These are phyloP conservation scores for Penicillium subrubescens DNA, from an alignment of 495 filamentous ascomycete genomes.

Conservation along the genomic window DNA sequence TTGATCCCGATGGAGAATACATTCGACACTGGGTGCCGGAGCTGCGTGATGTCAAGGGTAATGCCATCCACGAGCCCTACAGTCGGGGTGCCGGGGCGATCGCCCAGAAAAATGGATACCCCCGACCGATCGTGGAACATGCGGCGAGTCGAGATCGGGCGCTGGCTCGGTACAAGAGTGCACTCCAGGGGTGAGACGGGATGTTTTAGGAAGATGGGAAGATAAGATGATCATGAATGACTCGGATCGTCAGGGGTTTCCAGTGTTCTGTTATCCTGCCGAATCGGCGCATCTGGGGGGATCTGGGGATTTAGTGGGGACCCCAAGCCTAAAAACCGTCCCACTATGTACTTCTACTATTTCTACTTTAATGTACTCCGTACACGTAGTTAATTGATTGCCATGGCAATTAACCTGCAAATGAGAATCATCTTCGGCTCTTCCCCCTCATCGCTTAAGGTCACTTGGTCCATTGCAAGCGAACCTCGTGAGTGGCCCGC, in stretches of 20 bases:
- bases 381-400: too few species aligned
- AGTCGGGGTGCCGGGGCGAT: conserved; percentile 58
- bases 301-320: too few species aligned
- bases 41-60: conserved; percentile 58
- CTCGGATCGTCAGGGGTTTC: too few species aligned
- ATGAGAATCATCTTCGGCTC: too few species aligned
- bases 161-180: conserved; percentile 73
- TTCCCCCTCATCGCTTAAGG: background rate
- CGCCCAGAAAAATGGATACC: conserved; percentile 72
- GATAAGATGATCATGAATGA: too few species aligned
- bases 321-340: too few species aligned
- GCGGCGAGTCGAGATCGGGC: conserved; percentile 64
- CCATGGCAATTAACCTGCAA: too few species aligned
- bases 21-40: conserved; percentile 64
- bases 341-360: too few species aligned
- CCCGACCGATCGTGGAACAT: conserved; percentile 74
- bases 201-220: background rate
- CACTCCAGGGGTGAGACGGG: conserved; percentile 14
- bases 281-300: too few species aligned
- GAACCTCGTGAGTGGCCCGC: background rate
- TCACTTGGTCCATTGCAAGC: background rate
- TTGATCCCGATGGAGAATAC: conserved; percentile 58
- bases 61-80: conserved; percentile 80
- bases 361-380: too few species aligned
- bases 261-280: too few species aligned